Percentiles rank a stretch among this genome's conserved stretches.
Evolutionary conservation across 768 basidiomycete species (phyloP).

Genomic region (Trametes cinnabarina): DNA sequence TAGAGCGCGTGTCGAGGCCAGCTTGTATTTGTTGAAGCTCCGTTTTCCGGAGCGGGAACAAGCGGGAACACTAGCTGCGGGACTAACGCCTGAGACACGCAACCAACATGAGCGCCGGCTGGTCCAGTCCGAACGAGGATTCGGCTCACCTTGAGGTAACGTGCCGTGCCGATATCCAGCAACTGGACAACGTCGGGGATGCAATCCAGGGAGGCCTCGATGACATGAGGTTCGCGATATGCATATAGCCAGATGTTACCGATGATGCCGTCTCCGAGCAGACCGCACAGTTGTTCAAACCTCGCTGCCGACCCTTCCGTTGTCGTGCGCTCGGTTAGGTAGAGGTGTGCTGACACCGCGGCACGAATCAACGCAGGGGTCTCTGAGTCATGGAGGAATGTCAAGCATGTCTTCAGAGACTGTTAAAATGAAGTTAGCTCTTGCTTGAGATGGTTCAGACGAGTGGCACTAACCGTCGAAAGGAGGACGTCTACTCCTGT

Average conservation of each 20-base stretch:
- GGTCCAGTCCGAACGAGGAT: too few relatives aligned
- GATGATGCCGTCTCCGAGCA: slow-evolving; percentile 74
- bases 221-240: slow-evolving; percentile 51
- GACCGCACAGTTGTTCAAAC: slow-evolving; percentile 62
- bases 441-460: slow-evolving; percentile 2
- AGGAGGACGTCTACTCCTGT: slow-evolving; percentile 74
- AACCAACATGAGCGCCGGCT: neutral
- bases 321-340: slow-evolving; percentile 53
- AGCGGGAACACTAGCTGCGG: slow-evolving; percentile 57
- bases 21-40: slow-evolving; percentile 22
- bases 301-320: slow-evolving; percentile 45
- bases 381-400: slow-evolving; percentile 57
- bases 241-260: slow-evolving; percentile 72
- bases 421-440: slow-evolving; percentile 27
- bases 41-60: slow-evolving; percentile 25
- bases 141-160: slow-evolving; percentile 49
- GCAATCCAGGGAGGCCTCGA: slow-evolving; percentile 62
- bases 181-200: slow-evolving; percentile 57
- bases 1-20: slow-evolving; percentile 45
- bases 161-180: slow-evolving; percentile 58
- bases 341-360: slow-evolving; percentile 47
- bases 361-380: slow-evolving; percentile 55
- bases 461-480: slow-evolving; percentile 46
- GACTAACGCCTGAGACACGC: slow-evolving; percentile 47
- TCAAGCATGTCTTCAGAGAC: slow-evolving; percentile 62